Evolutionary conservation across 75 land plant genomes (phyloP), one percentile per base, ranked within the genome.

Genomic region (Cupressus sempervirens): DNA sequence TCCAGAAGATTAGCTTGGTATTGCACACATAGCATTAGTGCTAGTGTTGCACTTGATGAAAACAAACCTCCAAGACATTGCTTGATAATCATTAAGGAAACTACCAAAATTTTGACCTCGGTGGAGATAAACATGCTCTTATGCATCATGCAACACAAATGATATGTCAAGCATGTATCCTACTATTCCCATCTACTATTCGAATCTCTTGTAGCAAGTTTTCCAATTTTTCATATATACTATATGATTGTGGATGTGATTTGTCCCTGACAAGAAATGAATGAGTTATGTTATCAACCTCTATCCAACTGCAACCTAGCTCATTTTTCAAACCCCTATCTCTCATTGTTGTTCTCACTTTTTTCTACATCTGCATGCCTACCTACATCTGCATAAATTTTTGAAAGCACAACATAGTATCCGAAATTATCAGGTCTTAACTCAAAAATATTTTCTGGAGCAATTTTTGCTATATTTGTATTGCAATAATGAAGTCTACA

Each of bases 241-340:
- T 23, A 82, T 54, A 41, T 36, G 68, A 62, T 83, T 54, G 35
- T 34, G 75, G 67, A 30, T 84, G 85, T 41, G 40, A 48, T 76
- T 26, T 38, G 85, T 84, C 85, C 14, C 76, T 83, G 3, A 76
- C 80, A 80, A 84, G 43, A 8, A 84, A 84, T 76, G 45, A 20
- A 76, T 84, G 85, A 34, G 45, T 41, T 15, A 9, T 38, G 46
- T 84, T 76, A 38, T 43, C 76, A 14, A 84, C 53, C 30, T 84
- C 85, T 23, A 84, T 84, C 85, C 85, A 84, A n/a, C 84, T 84
- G 34, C 83, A 76, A 32, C 83, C 85, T 84, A 83, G 50, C 81
- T 84, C 43, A 23, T 84, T 84, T 46, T 40, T 75, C 32, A 84
- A 75, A n/a, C 81, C 77, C 29, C 46, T 43, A 5, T 36, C 85